Base-by-base conservation (phyloP, 2,329 filamentous ascomycete genomes). In the Cordyceps cicadae region DNA sequence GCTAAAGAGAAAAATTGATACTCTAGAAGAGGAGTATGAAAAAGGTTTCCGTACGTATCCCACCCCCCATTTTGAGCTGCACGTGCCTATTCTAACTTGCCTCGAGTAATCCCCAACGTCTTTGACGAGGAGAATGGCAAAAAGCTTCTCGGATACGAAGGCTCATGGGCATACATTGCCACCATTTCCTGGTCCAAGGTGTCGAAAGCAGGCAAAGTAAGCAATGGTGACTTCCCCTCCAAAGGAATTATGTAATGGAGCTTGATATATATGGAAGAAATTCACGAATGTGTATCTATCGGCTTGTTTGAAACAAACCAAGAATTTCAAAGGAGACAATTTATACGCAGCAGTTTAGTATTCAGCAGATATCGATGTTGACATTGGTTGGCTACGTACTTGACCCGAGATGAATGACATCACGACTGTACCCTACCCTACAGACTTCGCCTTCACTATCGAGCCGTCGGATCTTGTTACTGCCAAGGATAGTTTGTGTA, bases 161-260 rank as follows among this genome's bases (percentile, higher is more conserved):
- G 89, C 4, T 83, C 89, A 29, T 97, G 93, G 93, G 81, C 89
- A 9, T 87, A 88, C 67, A 80, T 97, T 64, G 84, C 86, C 39
- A 87, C 82, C 9, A 72, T 97, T 66, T 84, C 86, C 62, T 97
- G 92, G 81, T 80, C 91, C 63, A 86, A 90, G 63, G 78, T 97
- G 60, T 82, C 82, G 5, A 84, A 81, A 61, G 79, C 82, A 34
- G 90, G 90, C 4, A 76, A 73, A 14, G 80, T 86, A 64, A 82
- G 85, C 67, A 76, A 85, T n/a, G 88, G 89, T 26, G 87, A 80
- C 63, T 96, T 96, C 69, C 93, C 92, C 21, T 91, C 91, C 3
- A 72, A 70, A 54, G 72, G 70, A 8, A 65, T 72, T 48, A 69
- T 64, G 61, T 71, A 63, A 57, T 12, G 21, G 14, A 1, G 8